Evolutionary conservation across 495 filamentous ascomycete species (phyloP).

Genomic region (Massariosphaeria phaeospora): DNA sequence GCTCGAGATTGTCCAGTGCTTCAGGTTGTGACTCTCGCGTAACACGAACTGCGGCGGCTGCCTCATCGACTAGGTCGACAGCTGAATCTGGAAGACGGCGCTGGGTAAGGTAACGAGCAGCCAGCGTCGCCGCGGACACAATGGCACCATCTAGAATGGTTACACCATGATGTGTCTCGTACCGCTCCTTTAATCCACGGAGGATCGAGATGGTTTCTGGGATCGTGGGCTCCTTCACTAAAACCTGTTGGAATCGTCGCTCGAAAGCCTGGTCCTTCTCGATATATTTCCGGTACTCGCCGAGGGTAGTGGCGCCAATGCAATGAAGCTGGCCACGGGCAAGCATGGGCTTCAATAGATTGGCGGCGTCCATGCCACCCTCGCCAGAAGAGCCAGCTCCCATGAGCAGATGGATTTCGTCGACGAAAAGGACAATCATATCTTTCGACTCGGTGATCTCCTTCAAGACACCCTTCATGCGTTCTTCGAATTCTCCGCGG

Average conservation of each 20-base stretch:
- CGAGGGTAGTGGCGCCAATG: slow-evolving; percentile 91
- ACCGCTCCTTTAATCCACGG: slow-evolving; percentile 92
- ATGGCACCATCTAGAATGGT: slow-evolving; percentile 91
- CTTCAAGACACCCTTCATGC: slow-evolving; percentile 97
- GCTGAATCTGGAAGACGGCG: slow-evolving; percentile 92
- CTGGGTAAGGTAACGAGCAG: slow-evolving; percentile 83
- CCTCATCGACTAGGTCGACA: slow-evolving; percentile 93
- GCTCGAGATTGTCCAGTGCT: slow-evolving; percentile 85
- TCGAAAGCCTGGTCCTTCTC: slow-evolving; percentile 98
- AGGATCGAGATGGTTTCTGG: slow-evolving; percentile 93
- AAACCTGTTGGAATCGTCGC: slow-evolving; percentile 94
- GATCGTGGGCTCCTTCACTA: slow-evolving; percentile 87
- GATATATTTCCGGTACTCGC: slow-evolving; percentile 97
- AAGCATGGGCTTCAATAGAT: slow-evolving; percentile 94
- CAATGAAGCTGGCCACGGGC: slow-evolving; percentile 95
- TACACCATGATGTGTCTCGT: slow-evolving; percentile 97
- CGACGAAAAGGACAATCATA: slow-evolving; percentile 94
- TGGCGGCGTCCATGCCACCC: slow-evolving; percentile 97
- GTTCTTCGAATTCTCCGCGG: slow-evolving; percentile 95
- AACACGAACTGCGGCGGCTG: slow-evolving; percentile 88
- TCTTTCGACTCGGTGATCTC: slow-evolving; percentile 96
- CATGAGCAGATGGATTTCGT: slow-evolving; percentile 98
- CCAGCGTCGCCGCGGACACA: slow-evolving; percentile 81
- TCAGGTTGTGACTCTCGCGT: slow-evolving; percentile 94
- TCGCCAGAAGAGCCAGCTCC: slow-evolving; percentile 89